These are phyloP conservation scores for Actinomortierella wolfii DNA, from an alignment of 371 early-diverging fungal species.

Conservation along the genomic window DNA sequence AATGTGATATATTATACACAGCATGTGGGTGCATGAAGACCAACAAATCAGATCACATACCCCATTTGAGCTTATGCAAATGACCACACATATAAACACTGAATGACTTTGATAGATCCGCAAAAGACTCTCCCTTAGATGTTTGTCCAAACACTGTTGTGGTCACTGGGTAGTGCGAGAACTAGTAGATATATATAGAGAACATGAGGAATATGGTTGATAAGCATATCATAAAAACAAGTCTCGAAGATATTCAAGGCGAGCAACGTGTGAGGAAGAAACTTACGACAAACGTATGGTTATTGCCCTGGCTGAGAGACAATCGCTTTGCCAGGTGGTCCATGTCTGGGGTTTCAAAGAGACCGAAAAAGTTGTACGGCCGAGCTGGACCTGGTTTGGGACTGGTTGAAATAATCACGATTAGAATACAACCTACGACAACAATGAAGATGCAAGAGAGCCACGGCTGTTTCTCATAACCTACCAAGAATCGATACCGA, in stretches of 20 bases:
- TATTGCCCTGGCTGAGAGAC: conserved; percentile 43
- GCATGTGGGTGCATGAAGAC: too few species aligned
- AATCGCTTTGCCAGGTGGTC: conserved; percentile 63
- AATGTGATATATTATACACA: too few species aligned
- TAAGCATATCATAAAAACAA: not conserved
- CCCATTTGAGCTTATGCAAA: conserved; percentile 76
- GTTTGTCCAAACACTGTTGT: conserved; percentile 77
- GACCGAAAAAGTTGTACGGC: conserved; percentile 92
- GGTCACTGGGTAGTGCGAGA: conserved; percentile 85
- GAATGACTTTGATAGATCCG: conserved; percentile 61
- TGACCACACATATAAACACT: conserved; percentile 89
- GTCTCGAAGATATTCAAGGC: not conserved
- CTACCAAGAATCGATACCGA: conserved; percentile 86
- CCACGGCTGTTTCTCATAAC: conserved; percentile 3
- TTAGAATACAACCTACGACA: not conserved
- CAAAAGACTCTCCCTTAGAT: conserved; percentile 61
- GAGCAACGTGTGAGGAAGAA: too few species aligned
- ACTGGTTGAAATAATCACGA: conserved; percentile 28
- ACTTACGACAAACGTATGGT: conserved; percentile 74
- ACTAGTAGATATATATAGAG: conserved; percentile 40
- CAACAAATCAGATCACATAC: too few species aligned
- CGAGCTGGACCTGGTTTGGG: conserved; percentile 80
- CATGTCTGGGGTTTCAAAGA: conserved; percentile 77
- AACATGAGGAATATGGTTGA: not conserved
- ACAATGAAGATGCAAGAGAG: not conserved